Evolutionary conservation across 805 yeast genomes (phyloP), one percentile per base, ranked within the genome.

Genomic region (Ogataea chonburiensis): DNA sequence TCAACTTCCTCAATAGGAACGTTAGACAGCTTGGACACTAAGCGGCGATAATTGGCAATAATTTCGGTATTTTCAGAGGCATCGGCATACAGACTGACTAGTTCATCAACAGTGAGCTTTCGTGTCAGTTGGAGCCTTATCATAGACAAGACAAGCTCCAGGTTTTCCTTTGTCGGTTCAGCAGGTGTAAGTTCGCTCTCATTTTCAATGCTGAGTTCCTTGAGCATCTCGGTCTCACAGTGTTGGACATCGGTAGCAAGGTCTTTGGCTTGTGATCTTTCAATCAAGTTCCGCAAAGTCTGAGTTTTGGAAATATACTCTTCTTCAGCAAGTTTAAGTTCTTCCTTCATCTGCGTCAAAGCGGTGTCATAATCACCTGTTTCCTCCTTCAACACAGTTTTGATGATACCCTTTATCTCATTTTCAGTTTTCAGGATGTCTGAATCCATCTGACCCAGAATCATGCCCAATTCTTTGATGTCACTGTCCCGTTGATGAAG

Each of bases 1-100:
- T 81, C 86, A 25, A 83, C 83, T 47, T 81, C 85, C 45, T 74
- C 75, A 15, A 79, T 70, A 8, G 75, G 75, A 38, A 84, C 72
- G 27, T 79, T 86, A 31, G 88, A 80, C 45, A 86, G 75, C 34
- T 75, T 71, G 37, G 86, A 73, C 31, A 83, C 80, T 55, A 83
- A 68, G 47, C 79, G 71, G 45, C 86, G 65, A 62, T 81, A 84
- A 49, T 79, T 79, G 50, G 75, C 76, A 62, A 82, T 79, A 47
- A 73, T 77, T 16, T 67, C 63, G 37, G 73, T 77, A 44, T 72
- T 57, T 13, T 65, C 42, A 61, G 77, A 58, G 39, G 73, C 57
- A 37, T 57, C 60, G 0, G 68, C 60, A 31, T 50, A 51, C 16
- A 60, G 35, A 24, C 49, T 45, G 15, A 60, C 58, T 12, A 70